phyloP scores from a whole-genome alignment of 2,329 filamentous ascomycete genomes.

The Calycina herbarum region DNA sequence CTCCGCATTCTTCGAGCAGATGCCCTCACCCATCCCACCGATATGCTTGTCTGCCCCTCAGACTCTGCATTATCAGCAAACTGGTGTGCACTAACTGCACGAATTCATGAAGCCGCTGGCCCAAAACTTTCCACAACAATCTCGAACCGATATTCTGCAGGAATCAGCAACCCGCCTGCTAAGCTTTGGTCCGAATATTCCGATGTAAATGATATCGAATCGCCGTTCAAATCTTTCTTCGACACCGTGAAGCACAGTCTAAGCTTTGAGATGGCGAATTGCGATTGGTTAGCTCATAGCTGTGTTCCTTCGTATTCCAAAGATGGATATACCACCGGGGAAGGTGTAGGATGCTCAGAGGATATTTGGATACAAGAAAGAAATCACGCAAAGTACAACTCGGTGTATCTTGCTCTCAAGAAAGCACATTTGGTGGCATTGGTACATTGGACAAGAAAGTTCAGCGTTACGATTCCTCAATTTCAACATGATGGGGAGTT shows the following conservation, averaged over 20 bases:
- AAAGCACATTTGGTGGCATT: conserved; percentile 5
- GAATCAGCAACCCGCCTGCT: conserved; percentile 1
- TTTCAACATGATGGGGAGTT: conserved; percentile 9
- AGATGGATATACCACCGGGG: neutral
- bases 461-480: conserved; percentile 11
- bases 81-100: conserved; percentile 4
- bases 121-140: neutral
- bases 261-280: conserved; percentile 11
- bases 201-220: conserved; percentile 6
- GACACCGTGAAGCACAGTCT: conserved; percentile 1
- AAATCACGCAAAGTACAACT: conserved; percentile 9
- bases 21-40: neutral
- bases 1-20: conserved; percentile 6
- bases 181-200: neutral
- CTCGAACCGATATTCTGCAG: neutral
- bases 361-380: conserved; percentile 4
- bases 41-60: conserved; percentile 8
- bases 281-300: conserved; percentile 12
- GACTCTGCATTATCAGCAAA: neutral
- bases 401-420: conserved; percentile 9
- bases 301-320: conserved; percentile 5
- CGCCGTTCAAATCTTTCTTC: conserved; percentile 6
- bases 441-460: neutral
- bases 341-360: neutral
- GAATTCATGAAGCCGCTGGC: conserved; percentile 6